These are phyloP conservation scores for Hypomontagnella monticulosa DNA, from an alignment of 495 filamentous ascomycete genomes.

Conservation along the genomic window DNA sequence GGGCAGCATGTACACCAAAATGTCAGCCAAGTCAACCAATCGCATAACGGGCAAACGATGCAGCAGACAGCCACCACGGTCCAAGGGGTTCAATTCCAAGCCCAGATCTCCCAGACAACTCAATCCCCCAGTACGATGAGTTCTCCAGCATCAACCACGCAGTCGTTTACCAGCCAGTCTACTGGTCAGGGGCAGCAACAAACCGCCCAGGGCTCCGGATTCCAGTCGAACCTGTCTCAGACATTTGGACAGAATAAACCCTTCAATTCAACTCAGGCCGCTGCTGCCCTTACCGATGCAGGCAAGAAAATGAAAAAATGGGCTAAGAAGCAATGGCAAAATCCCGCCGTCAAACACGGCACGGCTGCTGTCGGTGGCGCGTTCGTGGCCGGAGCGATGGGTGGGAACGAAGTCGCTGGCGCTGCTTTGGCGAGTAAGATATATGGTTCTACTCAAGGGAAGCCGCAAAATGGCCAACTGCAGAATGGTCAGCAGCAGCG, in stretches of 20 bases:
- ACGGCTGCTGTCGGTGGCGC: constrained; percentile 36
- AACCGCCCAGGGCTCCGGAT: not conserved
- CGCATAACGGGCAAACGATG: constrained; percentile 14
- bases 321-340: constrained; percentile 43
- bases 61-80: not conserved
- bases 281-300: constrained; percentile 35
- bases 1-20: constrained; percentile 10
- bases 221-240: constrained; percentile 6
- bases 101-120: constrained; percentile 10
- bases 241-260: constrained; percentile 22
- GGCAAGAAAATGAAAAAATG: constrained; percentile 47
- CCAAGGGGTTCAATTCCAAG: constrained; percentile 15
- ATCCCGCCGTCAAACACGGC: constrained; percentile 41
- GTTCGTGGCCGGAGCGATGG: constrained; percentile 39
- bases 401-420: constrained; percentile 30
- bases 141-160: not conserved
- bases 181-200: constrained; percentile 25
- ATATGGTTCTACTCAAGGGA: constrained; percentile 20
- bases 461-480: constrained; percentile 4
- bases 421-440: constrained; percentile 37
- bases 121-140: constrained; percentile 12
- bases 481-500: constrained; percentile 25
- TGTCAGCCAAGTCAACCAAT: constrained; percentile 7
- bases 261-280: constrained; percentile 37
- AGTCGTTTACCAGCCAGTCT: constrained; percentile 13